Evolutionary conservation across 2,329 filamentous ascomycete genomes (phyloP).

Genomic region (Trichoderma sp.): DNA sequence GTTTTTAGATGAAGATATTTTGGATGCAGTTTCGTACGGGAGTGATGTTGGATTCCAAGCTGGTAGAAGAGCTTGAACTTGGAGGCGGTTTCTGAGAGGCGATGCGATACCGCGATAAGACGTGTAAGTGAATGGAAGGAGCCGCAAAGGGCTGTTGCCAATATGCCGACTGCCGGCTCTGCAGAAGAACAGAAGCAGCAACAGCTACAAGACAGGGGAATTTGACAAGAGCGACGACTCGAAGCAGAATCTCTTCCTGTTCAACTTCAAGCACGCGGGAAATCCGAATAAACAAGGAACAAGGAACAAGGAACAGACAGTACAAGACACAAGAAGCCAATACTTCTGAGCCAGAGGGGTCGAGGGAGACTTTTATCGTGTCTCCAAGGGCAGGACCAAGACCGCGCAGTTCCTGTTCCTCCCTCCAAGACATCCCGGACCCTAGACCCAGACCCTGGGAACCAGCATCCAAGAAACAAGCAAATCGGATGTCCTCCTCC

Average conservation of each 20-base stretch:
- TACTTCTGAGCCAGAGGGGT: neutral
- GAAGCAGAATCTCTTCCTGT: neutral
- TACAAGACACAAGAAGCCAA: neutral
- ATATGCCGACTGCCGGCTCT: neutral
- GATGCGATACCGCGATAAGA: neutral
- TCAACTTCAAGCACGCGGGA: neutral
- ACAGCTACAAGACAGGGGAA: neutral
- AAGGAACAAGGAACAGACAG: neutral
- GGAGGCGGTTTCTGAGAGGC: neutral
- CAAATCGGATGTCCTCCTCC: conserved; percentile 2
- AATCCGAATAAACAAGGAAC: neutral
- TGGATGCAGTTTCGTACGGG: neutral
- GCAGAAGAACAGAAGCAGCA: neutral
- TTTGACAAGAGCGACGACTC: neutral
- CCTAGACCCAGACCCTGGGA: neutral
- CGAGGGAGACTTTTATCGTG: conserved; percentile 20
- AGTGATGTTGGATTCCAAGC: neutral
- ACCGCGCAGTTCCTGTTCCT: neutral
- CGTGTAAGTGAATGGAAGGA: conserved; percentile 20
- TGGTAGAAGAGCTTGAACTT: neutral
- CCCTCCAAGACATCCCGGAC: conserved; percentile 14
- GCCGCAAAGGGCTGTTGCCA: neutral
- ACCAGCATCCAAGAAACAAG: neutral
- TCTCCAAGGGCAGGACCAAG: conserved; percentile 10
- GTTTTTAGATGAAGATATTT: neutral